Base-by-base conservation (phyloP, 331 rosid genomes). In the Cydonia oblonga region DNA sequence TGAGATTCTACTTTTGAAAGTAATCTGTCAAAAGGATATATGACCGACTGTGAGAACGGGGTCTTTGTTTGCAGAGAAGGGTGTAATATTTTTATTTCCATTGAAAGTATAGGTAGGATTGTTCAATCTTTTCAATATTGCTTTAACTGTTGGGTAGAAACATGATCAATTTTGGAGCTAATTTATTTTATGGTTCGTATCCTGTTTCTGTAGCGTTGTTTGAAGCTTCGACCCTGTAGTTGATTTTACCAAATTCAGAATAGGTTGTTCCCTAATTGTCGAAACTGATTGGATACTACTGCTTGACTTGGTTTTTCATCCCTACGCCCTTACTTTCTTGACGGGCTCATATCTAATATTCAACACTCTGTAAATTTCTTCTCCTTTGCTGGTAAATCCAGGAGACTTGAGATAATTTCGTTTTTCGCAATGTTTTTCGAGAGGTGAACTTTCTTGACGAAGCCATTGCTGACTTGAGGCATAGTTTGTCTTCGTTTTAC, bases 51-150 rank as follows among this genome's bases (percentile, higher is more conserved):
- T n/a, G 77, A 16, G 70, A 75, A 70, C 64, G 64, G 46, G 58
- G 68, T 53, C 69, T 32, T 81, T 63, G 70, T 79, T 71, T 72
- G 46, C 64, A 29, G 66, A 69, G 75, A 64, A 42, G 25, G 51
- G 65, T 52, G 75, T 73, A 65, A 68, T 77, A 32, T 28, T 67
- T 68, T 79, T 56, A n/a, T n/a, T 49, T 73, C 66, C 75, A 57
- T 66, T 56, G 79, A 58, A 68, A 72, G 5, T 59, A 69, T 81
- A 72, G 80, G 71, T 68, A 72, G 78, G 64, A 54, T 42, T 14
- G 19, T 38, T 49, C 38, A 60, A 79, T 71, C 57, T 64, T 51
- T 16, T 56, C 6, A 52, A 68, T 80, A 68, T 18, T 69, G 76
- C 73, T 74, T 56, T 65, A 15, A 69, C 23, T 54, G 63, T 25